Evolutionary conservation across 2,329 filamentous ascomycete species (phyloP).

Genomic region (Didymella glomerata): DNA sequence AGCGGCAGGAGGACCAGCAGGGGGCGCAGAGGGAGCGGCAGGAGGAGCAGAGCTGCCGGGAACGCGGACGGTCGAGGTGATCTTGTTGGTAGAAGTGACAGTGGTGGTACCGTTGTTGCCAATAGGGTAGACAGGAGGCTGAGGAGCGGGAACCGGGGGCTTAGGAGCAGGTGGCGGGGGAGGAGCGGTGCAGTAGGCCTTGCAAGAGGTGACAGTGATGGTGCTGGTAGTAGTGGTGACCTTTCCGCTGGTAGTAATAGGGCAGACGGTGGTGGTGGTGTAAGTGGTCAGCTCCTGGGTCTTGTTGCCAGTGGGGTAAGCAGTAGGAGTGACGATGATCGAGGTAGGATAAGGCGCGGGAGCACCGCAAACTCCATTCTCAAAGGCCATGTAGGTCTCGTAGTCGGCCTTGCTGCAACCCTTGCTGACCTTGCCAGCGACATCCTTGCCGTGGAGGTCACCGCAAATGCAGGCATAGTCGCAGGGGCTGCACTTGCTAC

Average conservation of each 20-base stretch:
- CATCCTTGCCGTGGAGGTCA: conserved; percentile 13
- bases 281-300: conserved; percentile 12
- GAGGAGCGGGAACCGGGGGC: background rate
- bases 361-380: conserved; percentile 8
- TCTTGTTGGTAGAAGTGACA: conserved; percentile 9
- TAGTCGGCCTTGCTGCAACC: conserved; percentile 11
- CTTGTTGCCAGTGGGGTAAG: conserved; percentile 14
- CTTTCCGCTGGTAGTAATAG: conserved; percentile 12
- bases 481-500: conserved; percentile 16
- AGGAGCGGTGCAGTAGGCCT: conserved; percentile 18
- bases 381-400: conserved; percentile 12
- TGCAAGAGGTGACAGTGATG: conserved; percentile 16
- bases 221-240: conserved; percentile 20
- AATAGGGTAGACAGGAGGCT: conserved; percentile 9
- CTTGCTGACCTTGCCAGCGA: conserved; percentile 18
- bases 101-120: conserved; percentile 15
- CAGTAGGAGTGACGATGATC: conserved; percentile 12
- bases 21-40: background rate
- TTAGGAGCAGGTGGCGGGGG: conserved; percentile 2
- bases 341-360: conserved; percentile 11
- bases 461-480: conserved; percentile 13
- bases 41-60: conserved; percentile 5
- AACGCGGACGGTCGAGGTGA: conserved; percentile 11
- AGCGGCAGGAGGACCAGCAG: conserved; percentile 1
- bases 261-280: conserved; percentile 20